phyloP scores from a whole-genome alignment of 345 rosid species.

The Pelargonium nanum region DNA sequence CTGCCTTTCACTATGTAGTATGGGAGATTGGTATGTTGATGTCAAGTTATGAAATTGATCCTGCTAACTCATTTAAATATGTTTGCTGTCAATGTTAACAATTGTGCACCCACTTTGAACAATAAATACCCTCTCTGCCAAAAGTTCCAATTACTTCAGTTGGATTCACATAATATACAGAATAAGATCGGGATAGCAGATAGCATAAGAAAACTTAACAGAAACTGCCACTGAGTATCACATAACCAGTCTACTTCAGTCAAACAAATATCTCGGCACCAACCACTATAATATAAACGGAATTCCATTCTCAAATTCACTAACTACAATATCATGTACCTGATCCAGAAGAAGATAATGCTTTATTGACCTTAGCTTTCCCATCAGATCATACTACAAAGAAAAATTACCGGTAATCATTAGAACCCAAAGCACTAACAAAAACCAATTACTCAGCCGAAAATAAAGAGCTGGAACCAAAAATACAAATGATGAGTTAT shows the following conservation, averaged over 20 bases:
- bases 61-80: not conserved
- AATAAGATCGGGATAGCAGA: not conserved
- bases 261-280: too few relatives aligned
- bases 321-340: slow-evolving; percentile 31
- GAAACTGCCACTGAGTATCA: not conserved
- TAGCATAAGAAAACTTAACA: not conserved
- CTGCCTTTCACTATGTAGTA: not conserved
- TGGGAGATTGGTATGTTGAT: not conserved
- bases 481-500: not conserved
- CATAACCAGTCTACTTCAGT: not conserved
- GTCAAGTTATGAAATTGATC: too few relatives aligned
- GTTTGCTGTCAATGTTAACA: not conserved
- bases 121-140: too few relatives aligned
- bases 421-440: slow-evolving; percentile 7
- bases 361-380: slow-evolving; percentile 84
- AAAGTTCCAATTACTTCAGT: not conserved
- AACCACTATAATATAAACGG: not conserved
- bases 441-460: not conserved
- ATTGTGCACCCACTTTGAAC: not conserved
- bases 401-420: slow-evolving; percentile 12
- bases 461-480: not conserved
- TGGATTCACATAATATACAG: not conserved
- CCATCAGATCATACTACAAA: slow-evolving; percentile 70
- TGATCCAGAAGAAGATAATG: slow-evolving; percentile 97
- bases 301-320: not conserved